A percentile compares a stretch with the other conserved stretches of the same genome.
Conservation (phyloP, 495 filamentous ascomycete genomes). For the Hyaloscypha variabilis region DNA sequence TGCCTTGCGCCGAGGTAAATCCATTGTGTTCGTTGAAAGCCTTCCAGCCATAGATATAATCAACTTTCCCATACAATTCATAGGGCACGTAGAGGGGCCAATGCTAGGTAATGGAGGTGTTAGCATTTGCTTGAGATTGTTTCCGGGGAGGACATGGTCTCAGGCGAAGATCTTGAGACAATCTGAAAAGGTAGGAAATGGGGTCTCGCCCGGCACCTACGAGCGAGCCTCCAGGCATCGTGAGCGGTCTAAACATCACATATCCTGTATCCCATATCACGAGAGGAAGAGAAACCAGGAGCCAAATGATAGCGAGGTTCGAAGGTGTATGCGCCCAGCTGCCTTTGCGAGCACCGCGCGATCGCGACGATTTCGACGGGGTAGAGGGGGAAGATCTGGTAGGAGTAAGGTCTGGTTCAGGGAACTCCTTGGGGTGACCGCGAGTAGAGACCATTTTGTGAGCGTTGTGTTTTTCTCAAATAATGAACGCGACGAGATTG, state of each 20-base stretch:
- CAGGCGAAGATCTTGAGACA: too few species aligned
- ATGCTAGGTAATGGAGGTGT: too few species aligned
- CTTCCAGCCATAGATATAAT: constrained; percentile 84
- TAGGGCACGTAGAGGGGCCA: constrained; percentile 79
- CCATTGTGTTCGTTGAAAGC: constrained; percentile 72
- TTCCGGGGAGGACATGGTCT: too few species aligned
- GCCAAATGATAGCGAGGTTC: constrained; percentile 68
- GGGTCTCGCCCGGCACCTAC: too few species aligned
- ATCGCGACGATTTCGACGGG: background rate
- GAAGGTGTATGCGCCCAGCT: constrained; percentile 71
- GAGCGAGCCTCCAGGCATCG: constrained; percentile 77
- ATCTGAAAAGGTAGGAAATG: too few species aligned
- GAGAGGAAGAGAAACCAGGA: constrained; percentile 75
- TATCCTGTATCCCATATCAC: constrained; percentile 85
- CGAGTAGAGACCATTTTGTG: constrained; percentile 30
- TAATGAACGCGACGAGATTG: too few species aligned
- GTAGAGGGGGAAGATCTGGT: constrained; percentile 32
- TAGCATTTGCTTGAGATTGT: too few species aligned
- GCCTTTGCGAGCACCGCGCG: constrained; percentile 27
- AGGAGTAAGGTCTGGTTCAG: constrained; percentile 26
- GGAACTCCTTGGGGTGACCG: constrained; percentile 24
- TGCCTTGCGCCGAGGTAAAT: constrained; percentile 77
- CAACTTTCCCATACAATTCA: constrained; percentile 77
- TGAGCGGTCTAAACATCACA: constrained; percentile 78
- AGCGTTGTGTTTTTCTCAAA: background rate